Percentiles rank a stretch among this genome's conserved stretches.
Evolutionary conservation across 305 asterid genomes (phyloP).

Genomic region (Plantago coronopus): DNA sequence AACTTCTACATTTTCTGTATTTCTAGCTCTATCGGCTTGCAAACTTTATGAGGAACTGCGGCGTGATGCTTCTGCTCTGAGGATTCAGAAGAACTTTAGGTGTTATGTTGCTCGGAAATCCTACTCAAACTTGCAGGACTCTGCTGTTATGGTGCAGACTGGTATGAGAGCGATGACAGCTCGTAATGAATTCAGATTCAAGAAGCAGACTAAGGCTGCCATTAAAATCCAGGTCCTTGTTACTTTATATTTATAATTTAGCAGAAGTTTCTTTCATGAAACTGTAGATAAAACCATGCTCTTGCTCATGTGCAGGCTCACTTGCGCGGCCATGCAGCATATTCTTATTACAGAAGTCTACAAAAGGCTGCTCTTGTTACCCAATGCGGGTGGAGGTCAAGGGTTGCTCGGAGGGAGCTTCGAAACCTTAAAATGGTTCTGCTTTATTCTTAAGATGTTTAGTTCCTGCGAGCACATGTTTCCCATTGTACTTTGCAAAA

Average conservation of each 20-base stretch:
- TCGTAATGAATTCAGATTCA: conserved; percentile 73
- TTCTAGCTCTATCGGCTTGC: conserved; percentile 75
- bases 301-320: conserved; percentile 59
- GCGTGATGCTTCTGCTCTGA: conserved; percentile 76
- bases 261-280: conserved; percentile 6
- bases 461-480: conserved; percentile 19
- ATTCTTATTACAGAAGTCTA: conserved; percentile 68
- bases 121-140: conserved; percentile 54
- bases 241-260: conserved; percentile 17
- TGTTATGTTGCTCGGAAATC: conserved; percentile 56
- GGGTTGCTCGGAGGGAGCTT: conserved; percentile 91
- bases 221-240: conserved; percentile 74
- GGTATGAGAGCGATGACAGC: conserved; percentile 95
- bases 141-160: conserved; percentile 71
- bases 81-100: conserved; percentile 91
- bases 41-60: conserved; percentile 83
- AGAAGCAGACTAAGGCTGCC: conserved; percentile 91
- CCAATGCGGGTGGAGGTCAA: conserved; percentile 95
- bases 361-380: conserved; percentile 76
- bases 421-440: conserved; percentile 84
- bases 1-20: conserved; percentile 15
- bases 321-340: conserved; percentile 62
- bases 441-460: conserved; percentile 28
- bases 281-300: conserved; percentile 21
- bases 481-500: conserved; percentile 23